phyloP scores from a whole-genome alignment of 2,329 filamentous ascomycete species.

The Exophiala calicioides region DNA sequence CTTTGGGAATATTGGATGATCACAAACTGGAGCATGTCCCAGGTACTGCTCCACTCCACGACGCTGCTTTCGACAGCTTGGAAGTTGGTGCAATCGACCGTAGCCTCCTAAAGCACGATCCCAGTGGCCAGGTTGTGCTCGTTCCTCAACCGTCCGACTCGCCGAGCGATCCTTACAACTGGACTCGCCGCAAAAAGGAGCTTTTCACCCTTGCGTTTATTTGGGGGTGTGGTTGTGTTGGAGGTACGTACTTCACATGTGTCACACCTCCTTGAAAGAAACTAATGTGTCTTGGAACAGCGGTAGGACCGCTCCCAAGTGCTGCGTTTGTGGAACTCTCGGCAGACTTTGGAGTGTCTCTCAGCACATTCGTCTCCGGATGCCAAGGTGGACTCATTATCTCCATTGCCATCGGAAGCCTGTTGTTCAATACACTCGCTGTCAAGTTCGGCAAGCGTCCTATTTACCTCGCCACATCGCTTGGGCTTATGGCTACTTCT shows the following conservation, averaged over 20 bases:
- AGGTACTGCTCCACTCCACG: conserved; percentile 35
- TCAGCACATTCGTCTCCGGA: conserved; percentile 34
- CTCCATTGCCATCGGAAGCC: conserved; percentile 39
- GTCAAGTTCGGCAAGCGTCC: conserved; percentile 28
- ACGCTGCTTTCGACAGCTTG: conserved; percentile 21
- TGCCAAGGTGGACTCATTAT: conserved; percentile 41
- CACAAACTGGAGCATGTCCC: conserved; percentile 36
- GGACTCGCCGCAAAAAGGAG: conserved; percentile 24
- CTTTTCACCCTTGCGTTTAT: conserved; percentile 43
- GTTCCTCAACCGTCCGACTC: conserved; percentile 26
- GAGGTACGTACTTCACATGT: no score
- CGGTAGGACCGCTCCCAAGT: conserved; percentile 18
- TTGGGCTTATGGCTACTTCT: conserved; percentile 15
- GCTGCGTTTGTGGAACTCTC: conserved; percentile 21
- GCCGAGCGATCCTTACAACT: conserved; percentile 29
- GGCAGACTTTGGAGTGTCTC: conserved; percentile 7
- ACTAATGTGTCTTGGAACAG: conserved; percentile 7
- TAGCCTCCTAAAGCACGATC: conserved; percentile 38
- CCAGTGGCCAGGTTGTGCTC: conserved; percentile 28
- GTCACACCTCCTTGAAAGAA: no score
- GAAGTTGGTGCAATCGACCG: conserved; percentile 31
- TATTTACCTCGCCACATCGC: conserved; percentile 19
- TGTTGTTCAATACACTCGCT: conserved; percentile 34
- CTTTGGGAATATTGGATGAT: conserved; percentile 36
- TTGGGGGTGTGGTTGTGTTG: conserved; percentile 44